Base-by-base conservation (phyloP, 768 basidiomycete species). In the Tulasnella sp. region DNA sequence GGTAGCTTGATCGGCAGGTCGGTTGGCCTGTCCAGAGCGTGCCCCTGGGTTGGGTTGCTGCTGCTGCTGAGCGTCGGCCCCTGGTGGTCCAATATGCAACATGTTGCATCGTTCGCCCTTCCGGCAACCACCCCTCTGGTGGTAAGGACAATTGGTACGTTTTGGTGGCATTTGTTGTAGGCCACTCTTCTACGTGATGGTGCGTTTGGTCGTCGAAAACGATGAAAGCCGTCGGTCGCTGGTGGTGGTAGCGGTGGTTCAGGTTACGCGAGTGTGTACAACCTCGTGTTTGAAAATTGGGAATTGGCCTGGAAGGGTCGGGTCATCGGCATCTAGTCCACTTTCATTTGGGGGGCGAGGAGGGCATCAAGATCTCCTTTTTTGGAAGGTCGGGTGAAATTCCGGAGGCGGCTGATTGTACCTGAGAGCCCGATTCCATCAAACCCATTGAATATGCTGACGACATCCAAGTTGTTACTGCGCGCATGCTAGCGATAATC, bases 181-280 rank as follows among this genome's bases (percentile, higher is more conserved):
- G 51, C 51, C 51, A n/a, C 23, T 51, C 51, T 20, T 51, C 51
- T 51, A n/a, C 20, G 20, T n/a, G 10, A 11, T 51, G n/a, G n/a
- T 51, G 20, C 5, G 51, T 51, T 23, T 23, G 23, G 51, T 51
- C 51, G 51, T 51, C 51, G 11, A 51, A 23, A 51, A n/a, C 23
- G 51, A 7, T 51, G 51, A 51, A 51, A n/a, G 88, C n/a, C 51
- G 51, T 51, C 20, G n/a, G 51, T 20, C 51, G 51, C 16, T 51
- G 23, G 51, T n/a, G 10, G 20, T 7, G 51, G 87, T 5, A n/a
- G 51, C 51, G 51, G 51, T 51, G 51, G 23, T 51, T 51, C n/a
- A n/a, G 23, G n/a, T 51, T 23, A 51, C 51, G 51, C n/a, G n/a
- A n/a, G 6, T 23, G 6, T 5, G 5, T 67, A 13, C 9, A 51